Percentiles rank a stretch among this genome's conserved stretches.
These are phyloP conservation scores for Aspergillus pseudoviridinutans DNA, from an alignment of 2,329 filamentous ascomycete genomes.

Conservation along the genomic window DNA sequence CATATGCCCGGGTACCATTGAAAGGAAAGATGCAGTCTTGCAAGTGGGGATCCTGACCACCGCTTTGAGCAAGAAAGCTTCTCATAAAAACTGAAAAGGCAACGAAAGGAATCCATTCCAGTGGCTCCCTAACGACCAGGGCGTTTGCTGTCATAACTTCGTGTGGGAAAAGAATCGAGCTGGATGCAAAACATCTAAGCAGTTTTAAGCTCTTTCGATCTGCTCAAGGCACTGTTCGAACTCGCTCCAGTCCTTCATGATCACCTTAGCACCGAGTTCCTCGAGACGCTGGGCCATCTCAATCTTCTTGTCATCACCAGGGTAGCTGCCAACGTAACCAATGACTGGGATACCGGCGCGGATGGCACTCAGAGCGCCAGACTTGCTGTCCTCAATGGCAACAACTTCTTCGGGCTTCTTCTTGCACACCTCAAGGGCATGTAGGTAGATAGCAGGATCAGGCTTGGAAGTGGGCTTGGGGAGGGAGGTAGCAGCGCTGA, in stretches of 20 bases:
- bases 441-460: constrained; percentile 81
- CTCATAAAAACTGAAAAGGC: not conserved
- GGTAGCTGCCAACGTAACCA: constrained; percentile 80
- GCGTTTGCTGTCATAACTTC: constrained; percentile 33
- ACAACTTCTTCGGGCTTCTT: constrained; percentile 69
- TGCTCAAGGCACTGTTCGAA: constrained; percentile 42
- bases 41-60: not conserved
- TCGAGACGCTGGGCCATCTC: constrained; percentile 62
- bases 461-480: constrained; percentile 82
- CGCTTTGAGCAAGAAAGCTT: not conserved
- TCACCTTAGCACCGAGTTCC: constrained; percentile 58
- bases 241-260: constrained; percentile 53
- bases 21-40: not conserved
- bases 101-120: constrained; percentile 3
- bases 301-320: constrained; percentile 53
- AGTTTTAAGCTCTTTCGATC: constrained; percentile 33
- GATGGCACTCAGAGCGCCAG: constrained; percentile 71
- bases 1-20: not conserved
- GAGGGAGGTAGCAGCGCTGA: constrained; percentile 76
- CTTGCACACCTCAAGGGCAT: constrained; percentile 69
- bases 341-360: constrained; percentile 76
- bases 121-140: constrained; percentile 23
- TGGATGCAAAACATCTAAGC: constrained; percentile 8
- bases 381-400: constrained; percentile 85
- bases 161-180: constrained; percentile 11